phyloP scores from a whole-genome alignment of 208 protist genomes.

The Herpetomonas tarakana region DNA sequence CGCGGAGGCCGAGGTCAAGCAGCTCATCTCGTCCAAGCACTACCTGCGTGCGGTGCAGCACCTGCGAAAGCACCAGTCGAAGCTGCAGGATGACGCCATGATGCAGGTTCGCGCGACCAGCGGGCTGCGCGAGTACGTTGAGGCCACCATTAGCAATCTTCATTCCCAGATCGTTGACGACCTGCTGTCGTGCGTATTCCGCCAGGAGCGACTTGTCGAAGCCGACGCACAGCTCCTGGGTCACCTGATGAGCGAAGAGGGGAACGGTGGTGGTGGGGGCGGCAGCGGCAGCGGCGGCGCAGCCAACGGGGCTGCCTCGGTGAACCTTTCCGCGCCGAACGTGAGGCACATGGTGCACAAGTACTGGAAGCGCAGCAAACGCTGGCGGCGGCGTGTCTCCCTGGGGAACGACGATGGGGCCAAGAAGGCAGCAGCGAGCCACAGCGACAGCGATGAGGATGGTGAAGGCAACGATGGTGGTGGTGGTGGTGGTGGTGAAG shows the following conservation, averaged over 20 bases:
- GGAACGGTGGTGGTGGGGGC: slow-evolving; percentile 13
- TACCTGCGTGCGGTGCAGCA: slow-evolving; percentile 65
- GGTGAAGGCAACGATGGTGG: too few species aligned
- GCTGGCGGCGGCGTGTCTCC: neutral
- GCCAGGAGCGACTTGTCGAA: slow-evolving; percentile 53
- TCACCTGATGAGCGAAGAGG: slow-evolving; percentile 44
- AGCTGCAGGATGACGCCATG: slow-evolving; percentile 39
- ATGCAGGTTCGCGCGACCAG: slow-evolving; percentile 50
- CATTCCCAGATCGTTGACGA: slow-evolving; percentile 69
- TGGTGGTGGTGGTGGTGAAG: too few species aligned
- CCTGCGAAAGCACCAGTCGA: slow-evolving; percentile 34
- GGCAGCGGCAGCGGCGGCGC: neutral
- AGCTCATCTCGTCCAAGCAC: slow-evolving; percentile 38
- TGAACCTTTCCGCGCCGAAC: slow-evolving; percentile 17
- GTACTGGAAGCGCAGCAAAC: slow-evolving; percentile 26
- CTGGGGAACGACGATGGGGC: neutral
- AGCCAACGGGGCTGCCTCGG: neutral
- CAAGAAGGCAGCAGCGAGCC: neutral
- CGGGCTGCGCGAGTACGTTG: slow-evolving; percentile 52
- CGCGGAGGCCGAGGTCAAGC: slow-evolving; percentile 49
- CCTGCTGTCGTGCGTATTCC: slow-evolving; percentile 74
- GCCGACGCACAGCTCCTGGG: slow-evolving; percentile 58
- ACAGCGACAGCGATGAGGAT: slow-evolving; percentile 4
- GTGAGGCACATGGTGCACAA: slow-evolving; percentile 34
- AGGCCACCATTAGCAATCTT: slow-evolving; percentile 41